Evolutionary conservation across 2,329 filamentous ascomycete genomes (phyloP).

Genomic region (Dactylellina leptospora): DNA sequence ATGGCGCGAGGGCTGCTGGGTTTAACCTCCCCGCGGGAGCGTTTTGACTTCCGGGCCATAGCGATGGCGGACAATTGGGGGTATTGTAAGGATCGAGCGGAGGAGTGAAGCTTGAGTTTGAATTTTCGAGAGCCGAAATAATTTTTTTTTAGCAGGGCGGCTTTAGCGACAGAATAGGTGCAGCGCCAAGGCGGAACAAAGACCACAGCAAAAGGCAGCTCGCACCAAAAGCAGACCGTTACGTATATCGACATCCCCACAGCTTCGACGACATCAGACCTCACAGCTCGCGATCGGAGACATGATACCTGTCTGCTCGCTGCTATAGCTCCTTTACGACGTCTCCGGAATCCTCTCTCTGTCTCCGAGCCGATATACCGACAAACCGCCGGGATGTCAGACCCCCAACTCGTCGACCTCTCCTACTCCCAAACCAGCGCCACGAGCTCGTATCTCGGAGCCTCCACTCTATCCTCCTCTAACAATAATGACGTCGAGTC

Average conservation of each 20-base stretch:
- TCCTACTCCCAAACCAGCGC: conserved; percentile 29
- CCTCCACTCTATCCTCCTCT: conserved; percentile 24
- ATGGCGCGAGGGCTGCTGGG: conserved; percentile 65
- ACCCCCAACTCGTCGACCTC: conserved; percentile 20
- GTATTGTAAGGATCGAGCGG: neutral
- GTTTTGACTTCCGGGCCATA: conserved; percentile 78
- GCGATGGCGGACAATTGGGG: neutral
- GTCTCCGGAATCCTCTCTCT: neutral
- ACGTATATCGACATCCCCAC: conserved; percentile 15
- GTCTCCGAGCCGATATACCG: neutral
- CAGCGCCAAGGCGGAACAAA: conserved; percentile 22
- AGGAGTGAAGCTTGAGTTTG: neutral
- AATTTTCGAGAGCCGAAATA: neutral
- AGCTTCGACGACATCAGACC: conserved; percentile 5
- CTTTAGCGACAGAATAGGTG: conserved; percentile 4
- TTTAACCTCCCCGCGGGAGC: conserved; percentile 63
- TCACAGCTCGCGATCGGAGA: neutral
- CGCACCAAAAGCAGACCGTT: neutral
- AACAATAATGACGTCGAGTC: conserved; percentile 44
- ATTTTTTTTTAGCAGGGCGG: conserved; percentile 30
- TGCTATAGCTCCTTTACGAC: neutral
- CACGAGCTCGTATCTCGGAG: conserved; percentile 41
- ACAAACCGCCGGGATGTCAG: conserved; percentile 21
- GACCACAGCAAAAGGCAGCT: neutral
- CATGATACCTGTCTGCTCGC: neutral